Evolutionary conservation across 768 basidiomycete genomes (phyloP).

Genomic region (Amanita pseudoporphyria): DNA sequence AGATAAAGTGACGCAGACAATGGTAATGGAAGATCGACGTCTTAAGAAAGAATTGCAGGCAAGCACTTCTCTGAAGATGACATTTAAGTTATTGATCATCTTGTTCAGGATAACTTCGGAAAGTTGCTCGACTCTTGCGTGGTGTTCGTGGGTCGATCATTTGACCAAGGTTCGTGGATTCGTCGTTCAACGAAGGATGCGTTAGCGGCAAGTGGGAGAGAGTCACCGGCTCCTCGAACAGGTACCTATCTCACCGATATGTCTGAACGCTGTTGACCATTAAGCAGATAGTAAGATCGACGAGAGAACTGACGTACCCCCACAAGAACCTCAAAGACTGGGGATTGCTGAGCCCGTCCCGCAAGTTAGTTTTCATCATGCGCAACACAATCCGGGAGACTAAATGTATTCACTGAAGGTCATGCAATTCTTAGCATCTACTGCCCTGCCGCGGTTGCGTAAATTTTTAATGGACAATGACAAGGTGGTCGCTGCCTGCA

Average conservation of each 20-base stretch:
- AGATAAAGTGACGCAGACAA: constrained; percentile 81
- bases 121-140: constrained; percentile 80
- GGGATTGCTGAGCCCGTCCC: constrained; percentile 24
- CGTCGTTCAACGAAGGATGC: constrained; percentile 59
- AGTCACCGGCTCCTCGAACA: constrained; percentile 53
- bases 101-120: constrained; percentile 62
- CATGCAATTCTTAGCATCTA: constrained; percentile 56
- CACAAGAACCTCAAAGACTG: constrained; percentile 16
- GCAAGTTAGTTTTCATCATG: constrained; percentile 1
- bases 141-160: constrained; percentile 59
- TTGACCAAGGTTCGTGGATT: constrained; percentile 75
- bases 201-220: constrained; percentile 52
- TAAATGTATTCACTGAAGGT: constrained; percentile 35
- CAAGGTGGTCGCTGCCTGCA: constrained; percentile 69
- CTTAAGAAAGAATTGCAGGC: constrained; percentile 87
- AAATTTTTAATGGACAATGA: constrained; percentile 79
- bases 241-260: constrained; percentile 25
- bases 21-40: constrained; percentile 83
- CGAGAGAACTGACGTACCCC: neutral
- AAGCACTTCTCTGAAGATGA: neutral
- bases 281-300: constrained; percentile 37
- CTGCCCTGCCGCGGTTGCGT: constrained; percentile 65
- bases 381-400: neutral
- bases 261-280: neutral
- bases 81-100: neutral